Percentiles rank a stretch among this genome's conserved stretches.
phyloP scores from a whole-genome alignment of 192 early-diverging fungal species.

The Rhizophagus sp. region DNA sequence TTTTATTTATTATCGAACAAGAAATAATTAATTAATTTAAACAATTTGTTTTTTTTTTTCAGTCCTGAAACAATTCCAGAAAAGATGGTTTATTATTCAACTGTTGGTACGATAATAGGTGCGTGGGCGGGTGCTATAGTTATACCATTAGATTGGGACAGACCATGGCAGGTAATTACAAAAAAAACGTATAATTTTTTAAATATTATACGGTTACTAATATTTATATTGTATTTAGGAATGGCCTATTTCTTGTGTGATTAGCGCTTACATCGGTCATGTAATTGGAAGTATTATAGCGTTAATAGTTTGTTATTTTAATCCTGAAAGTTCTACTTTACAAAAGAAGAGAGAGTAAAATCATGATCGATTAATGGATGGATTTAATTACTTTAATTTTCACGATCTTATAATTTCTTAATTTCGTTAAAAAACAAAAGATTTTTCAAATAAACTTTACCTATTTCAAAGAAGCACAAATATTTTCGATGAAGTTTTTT shows the following conservation, averaged over 20 bases:
- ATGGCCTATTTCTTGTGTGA: conserved; percentile 47
- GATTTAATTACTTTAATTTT: no score
- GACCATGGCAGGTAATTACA: conserved; percentile 44
- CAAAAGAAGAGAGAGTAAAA: conserved; percentile 15
- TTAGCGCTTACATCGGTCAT: conserved; percentile 41
- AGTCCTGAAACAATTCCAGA: conserved; percentile 41
- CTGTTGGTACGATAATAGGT: conserved; percentile 37
- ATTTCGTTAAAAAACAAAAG: no score
- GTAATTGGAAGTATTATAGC: conserved; percentile 31
- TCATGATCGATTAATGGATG: no score
- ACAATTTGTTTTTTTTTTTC: conserved; percentile 7
- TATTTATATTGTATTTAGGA: conserved; percentile 17
- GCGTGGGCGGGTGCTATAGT: conserved; percentile 52
- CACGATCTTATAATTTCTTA: no score
- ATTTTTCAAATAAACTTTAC: no score
- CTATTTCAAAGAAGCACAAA: no score
- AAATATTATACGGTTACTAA: no score
- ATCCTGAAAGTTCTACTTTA: conserved; percentile 1
- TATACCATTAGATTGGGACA: conserved; percentile 50
- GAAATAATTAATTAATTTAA: no score
- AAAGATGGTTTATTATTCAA: conserved; percentile 40
- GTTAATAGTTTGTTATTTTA: conserved; percentile 17
- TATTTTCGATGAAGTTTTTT: no score
- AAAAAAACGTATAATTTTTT: no score
- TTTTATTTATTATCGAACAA: no score